Conservation (phyloP, 2,329 filamentous ascomycete species). For the Orbilia quercus region DNA sequence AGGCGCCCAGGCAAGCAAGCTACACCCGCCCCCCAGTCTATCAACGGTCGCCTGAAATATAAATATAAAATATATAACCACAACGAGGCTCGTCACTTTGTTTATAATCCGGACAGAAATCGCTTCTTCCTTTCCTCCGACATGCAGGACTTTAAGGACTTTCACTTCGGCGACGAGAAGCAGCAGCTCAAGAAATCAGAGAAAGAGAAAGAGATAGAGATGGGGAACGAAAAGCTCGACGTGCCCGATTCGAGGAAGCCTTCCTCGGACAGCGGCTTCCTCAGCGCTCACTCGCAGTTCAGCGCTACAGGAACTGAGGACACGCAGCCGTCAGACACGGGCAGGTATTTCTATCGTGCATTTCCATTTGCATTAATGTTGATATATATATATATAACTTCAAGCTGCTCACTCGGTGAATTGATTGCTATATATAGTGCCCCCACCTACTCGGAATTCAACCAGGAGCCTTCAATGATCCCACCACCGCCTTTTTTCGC, state of each 20-base stretch:
- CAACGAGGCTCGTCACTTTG: no score
- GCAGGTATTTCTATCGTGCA: conserved; percentile 5
- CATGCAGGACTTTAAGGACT: conserved; percentile 12
- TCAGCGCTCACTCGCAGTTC: conserved; percentile 6
- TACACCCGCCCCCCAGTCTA: no score
- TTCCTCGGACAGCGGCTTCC: conserved; percentile 9
- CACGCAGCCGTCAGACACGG: conserved; percentile 29
- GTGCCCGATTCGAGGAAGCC: background rate
- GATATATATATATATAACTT: background rate
- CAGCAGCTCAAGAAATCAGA: conserved; percentile 21
- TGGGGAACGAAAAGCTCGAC: conserved; percentile 6
- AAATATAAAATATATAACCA: no score
- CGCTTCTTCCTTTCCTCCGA: background rate
- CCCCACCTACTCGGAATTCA: conserved; percentile 35
- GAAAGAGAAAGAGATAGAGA: conserved; percentile 18
- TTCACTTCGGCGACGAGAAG: conserved; percentile 16
- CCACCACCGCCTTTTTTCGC: conserved; percentile 24
- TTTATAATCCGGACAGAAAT: no score
- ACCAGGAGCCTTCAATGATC: conserved; percentile 3
- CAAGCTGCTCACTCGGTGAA: background rate
- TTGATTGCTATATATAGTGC: conserved; percentile 1
- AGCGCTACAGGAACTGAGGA: conserved; percentile 19
- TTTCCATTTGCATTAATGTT: background rate
- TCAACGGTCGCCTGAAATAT: no score
- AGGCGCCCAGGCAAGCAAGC: no score